A percentile compares a stretch with the other conserved stretches of the same genome.
Evolutionary conservation across 2,329 filamentous ascomycete genomes (phyloP).

Genomic region (Fusarium citri): DNA sequence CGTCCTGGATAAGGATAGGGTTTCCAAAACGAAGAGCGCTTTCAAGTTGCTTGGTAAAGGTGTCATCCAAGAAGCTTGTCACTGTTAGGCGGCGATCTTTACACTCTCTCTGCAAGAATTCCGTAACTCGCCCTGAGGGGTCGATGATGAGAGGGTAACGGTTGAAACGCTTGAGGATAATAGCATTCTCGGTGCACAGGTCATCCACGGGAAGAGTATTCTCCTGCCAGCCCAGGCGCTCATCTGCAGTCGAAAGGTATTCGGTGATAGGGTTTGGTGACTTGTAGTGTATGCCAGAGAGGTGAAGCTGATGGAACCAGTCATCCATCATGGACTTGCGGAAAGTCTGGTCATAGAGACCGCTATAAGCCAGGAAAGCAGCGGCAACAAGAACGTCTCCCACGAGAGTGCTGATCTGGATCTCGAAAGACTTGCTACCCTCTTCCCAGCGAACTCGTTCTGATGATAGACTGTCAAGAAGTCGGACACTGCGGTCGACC

Average conservation of each 20-base stretch:
- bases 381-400: slow-evolving; percentile 97
- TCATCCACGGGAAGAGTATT: slow-evolving; percentile 95
- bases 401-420: slow-evolving; percentile 95
- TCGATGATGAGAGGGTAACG: slow-evolving; percentile 98
- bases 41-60: slow-evolving; percentile 97
- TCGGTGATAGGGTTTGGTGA: slow-evolving; percentile 94
- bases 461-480: slow-evolving; percentile 94
- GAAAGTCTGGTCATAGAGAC: slow-evolving; percentile 98
- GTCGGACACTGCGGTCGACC: slow-evolving; percentile 92
- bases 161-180: slow-evolving; percentile 97
- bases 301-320: slow-evolving; percentile 91
- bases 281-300: slow-evolving; percentile 95
- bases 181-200: slow-evolving; percentile 97
- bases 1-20: slow-evolving; percentile 97
- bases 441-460: slow-evolving; percentile 95
- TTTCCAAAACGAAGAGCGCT: slow-evolving; percentile 98
- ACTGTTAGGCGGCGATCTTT: slow-evolving; percentile 94
- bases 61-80: slow-evolving; percentile 97
- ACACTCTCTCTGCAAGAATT: slow-evolving; percentile 95
- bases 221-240: slow-evolving; percentile 94
- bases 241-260: slow-evolving; percentile 95
- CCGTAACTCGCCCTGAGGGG: slow-evolving; percentile 91
- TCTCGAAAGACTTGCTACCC: slow-evolving; percentile 97
- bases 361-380: slow-evolving; percentile 95
- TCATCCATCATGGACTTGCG: slow-evolving; percentile 98